These are phyloP conservation scores for Calcarisporium arbuscula DNA, from an alignment of 2,329 filamentous ascomycete genomes.

Conservation along the genomic window DNA sequence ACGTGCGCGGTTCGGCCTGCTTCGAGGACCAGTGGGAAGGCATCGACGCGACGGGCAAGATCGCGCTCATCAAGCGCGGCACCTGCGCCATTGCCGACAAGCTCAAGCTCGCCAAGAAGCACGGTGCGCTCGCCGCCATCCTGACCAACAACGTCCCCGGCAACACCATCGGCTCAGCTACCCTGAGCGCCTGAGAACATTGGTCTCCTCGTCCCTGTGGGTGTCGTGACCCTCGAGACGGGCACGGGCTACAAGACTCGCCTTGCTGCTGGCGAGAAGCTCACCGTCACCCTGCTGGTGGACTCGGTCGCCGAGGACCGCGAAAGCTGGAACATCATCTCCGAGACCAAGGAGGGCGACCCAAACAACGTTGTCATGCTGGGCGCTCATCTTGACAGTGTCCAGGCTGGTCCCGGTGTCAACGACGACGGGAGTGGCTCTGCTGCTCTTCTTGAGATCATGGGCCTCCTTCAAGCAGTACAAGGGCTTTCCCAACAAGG, in stretches of 20 bases:
- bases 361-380: slow-evolving; percentile 32
- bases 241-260: slow-evolving; percentile 25
- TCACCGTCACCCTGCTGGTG: slow-evolving; percentile 23
- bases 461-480: slow-evolving; percentile 26
- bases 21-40: slow-evolving; percentile 34
- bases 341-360: slow-evolving; percentile 33
- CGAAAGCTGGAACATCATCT: slow-evolving; percentile 31
- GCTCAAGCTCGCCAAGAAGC: slow-evolving; percentile 32
- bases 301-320: slow-evolving; percentile 26
- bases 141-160: slow-evolving; percentile 55
- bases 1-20: slow-evolving; percentile 29
- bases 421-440: slow-evolving; percentile 34
- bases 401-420: slow-evolving; percentile 29
- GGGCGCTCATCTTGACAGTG: slow-evolving; percentile 33
- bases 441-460: slow-evolving; percentile 28
- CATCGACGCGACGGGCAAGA: slow-evolving; percentile 34
- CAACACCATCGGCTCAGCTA: slow-evolving; percentile 33
- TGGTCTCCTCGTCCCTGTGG: slow-evolving; percentile 25
- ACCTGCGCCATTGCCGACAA: slow-evolving; percentile 35
- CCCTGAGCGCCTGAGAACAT: slow-evolving; percentile 37
- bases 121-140: slow-evolving; percentile 39
- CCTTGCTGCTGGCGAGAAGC: slow-evolving; percentile 21
- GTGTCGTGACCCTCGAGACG: slow-evolving; percentile 23
- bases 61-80: slow-evolving; percentile 39
- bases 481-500: slow-evolving; percentile 29